These are phyloP conservation scores for Ceratopteris richardii DNA, from an alignment of 75 land plant species.

Conservation along the genomic window DNA sequence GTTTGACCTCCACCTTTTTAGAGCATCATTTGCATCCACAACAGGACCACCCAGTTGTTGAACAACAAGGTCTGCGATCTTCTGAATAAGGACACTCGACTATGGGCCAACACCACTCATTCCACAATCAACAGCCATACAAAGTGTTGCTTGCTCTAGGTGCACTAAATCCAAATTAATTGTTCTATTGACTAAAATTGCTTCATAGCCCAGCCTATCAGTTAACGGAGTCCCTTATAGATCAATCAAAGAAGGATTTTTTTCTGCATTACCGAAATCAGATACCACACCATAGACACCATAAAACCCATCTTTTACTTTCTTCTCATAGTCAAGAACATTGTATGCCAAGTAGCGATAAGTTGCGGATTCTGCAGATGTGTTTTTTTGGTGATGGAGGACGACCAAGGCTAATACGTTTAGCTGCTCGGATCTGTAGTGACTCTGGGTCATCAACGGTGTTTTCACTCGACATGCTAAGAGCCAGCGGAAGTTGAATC, in stretches of 20 bases:
- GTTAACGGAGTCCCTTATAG: constrained; percentile 44
- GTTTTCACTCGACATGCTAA: no score
- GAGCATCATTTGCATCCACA: constrained; percentile 55
- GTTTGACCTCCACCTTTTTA: constrained; percentile 39
- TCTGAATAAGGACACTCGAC: constrained; percentile 36
- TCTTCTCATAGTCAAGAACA: constrained; percentile 65
- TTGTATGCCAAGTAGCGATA: constrained; percentile 65
- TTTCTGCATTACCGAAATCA: constrained; percentile 25
- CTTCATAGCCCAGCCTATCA: constrained; percentile 46
- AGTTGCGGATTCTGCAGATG: constrained; percentile 51
- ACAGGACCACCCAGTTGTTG: constrained; percentile 76
- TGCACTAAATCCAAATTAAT: constrained; percentile 41
- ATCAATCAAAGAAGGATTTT: constrained; percentile 59
- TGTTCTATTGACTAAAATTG: constrained; percentile 53
- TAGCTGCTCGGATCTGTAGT: constrained; percentile 71
- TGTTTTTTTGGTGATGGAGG: no score
- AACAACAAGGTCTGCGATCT: constrained; percentile 65
- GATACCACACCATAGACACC: constrained; percentile 62
- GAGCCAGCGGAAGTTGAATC: constrained; percentile 66
- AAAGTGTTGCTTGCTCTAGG: constrained; percentile 43
- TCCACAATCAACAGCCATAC: constrained; percentile 22
- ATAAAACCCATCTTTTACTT: constrained; percentile 74
- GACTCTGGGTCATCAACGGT: no score
- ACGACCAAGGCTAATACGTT: constrained; percentile 20
- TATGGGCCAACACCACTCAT: constrained; percentile 11